Evolutionary conservation across 306 rosid genomes (phyloP).

Genomic region (Morella rubra): DNA sequence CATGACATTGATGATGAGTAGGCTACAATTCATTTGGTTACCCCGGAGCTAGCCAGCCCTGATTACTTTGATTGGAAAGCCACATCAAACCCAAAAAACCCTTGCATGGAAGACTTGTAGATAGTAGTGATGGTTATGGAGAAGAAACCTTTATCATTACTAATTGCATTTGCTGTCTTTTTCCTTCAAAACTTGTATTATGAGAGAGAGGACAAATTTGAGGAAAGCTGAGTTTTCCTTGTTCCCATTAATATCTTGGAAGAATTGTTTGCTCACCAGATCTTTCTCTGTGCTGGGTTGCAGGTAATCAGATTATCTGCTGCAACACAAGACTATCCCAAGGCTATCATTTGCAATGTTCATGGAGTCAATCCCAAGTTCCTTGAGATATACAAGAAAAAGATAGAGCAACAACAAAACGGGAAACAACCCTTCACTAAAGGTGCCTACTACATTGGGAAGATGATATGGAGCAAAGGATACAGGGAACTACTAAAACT

Average conservation of each 20-base stretch:
- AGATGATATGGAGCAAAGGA: constrained; percentile 97
- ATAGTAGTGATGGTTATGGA: neutral
- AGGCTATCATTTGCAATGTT: constrained; percentile 78
- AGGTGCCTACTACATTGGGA: constrained; percentile 93
- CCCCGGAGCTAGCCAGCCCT: too few relatives aligned
- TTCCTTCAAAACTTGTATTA: neutral
- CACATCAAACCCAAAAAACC: too few relatives aligned
- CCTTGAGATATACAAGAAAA: constrained; percentile 74
- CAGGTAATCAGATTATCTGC: constrained; percentile 97
- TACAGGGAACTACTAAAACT: constrained; percentile 83
- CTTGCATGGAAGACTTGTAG: neutral
- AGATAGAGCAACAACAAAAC: constrained; percentile 61
- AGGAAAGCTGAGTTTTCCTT: constrained; percentile 1
- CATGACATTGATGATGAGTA: too few relatives aligned
- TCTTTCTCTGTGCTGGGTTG: constrained; percentile 28
- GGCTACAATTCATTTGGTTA: too few relatives aligned
- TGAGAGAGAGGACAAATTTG: neutral
- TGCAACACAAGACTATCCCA: constrained; percentile 87
- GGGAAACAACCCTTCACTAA: constrained; percentile 62
- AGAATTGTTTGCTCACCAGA: constrained; percentile 24
- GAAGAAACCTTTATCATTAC: neutral
- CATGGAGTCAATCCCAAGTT: constrained; percentile 98
- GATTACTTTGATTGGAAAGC: too few relatives aligned
- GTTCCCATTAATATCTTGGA: constrained; percentile 3
- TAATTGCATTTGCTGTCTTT: constrained; percentile 4